A percentile compares a stretch with the other conserved stretches of the same genome.
These are phyloP conservation scores for Vitis cinerea DNA, from an alignment of 164 flowering plant genomes.

Conservation along the genomic window DNA sequence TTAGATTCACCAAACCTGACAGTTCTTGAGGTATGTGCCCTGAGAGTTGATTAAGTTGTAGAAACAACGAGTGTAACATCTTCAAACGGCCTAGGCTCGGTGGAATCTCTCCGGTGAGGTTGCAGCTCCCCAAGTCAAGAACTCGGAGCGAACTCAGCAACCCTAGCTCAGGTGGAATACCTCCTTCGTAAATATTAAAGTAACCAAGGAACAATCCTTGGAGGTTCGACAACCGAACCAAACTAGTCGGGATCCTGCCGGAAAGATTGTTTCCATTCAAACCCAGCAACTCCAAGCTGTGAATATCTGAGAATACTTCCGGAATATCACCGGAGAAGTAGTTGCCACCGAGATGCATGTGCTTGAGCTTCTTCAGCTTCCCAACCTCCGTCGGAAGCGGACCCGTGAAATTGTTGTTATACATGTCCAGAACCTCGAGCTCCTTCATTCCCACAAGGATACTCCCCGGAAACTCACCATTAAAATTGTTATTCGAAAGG, in stretches of 20 bases:
- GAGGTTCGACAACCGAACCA: constrained; percentile 41
- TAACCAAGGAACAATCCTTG: constrained; percentile 45
- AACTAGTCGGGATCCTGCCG: constrained; percentile 54
- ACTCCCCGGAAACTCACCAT: constrained; percentile 43
- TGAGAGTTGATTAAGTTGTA: constrained; percentile 57
- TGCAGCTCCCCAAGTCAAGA: constrained; percentile 59
- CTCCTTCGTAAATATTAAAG: constrained; percentile 43
- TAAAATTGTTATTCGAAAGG: constrained; percentile 60
- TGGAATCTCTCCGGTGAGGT: constrained; percentile 78
- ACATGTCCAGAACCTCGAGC: constrained; percentile 61
- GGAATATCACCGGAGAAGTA: constrained; percentile 76
- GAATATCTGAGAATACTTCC: constrained; percentile 43
- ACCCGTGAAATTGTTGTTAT: constrained; percentile 74
- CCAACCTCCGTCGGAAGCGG: constrained; percentile 46
- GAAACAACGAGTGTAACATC: constrained; percentile 55
- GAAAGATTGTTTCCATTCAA: constrained; percentile 55
- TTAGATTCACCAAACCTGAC: constrained; percentile 45
- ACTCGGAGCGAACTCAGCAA: constrained; percentile 30
- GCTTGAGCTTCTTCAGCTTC: constrained; percentile 36
- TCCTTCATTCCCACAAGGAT: constrained; percentile 29
- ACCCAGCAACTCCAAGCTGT: constrained; percentile 54
- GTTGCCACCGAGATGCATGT: constrained; percentile 69
- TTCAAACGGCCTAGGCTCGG: constrained; percentile 46
- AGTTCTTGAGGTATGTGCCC: constrained; percentile 70
- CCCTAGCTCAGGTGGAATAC: constrained; percentile 71